These are phyloP conservation scores for Lippia alba DNA, from an alignment of 305 asterid species.

Conservation along the genomic window DNA sequence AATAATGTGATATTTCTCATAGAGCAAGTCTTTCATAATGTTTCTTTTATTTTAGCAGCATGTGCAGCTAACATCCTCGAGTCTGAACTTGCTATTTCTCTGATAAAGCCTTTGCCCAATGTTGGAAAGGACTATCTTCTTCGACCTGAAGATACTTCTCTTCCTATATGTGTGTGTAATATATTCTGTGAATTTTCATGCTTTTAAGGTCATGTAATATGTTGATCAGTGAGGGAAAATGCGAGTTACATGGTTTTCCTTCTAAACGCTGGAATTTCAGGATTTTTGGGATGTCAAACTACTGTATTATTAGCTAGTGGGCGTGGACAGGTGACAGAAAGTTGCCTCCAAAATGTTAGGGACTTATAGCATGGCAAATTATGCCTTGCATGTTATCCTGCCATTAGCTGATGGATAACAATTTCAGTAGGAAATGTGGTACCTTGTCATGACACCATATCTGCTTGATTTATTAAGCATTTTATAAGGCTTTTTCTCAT, in stretches of 20 bases:
- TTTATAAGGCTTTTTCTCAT: slow-evolving; percentile 16
- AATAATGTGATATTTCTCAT: slow-evolving; percentile 20
- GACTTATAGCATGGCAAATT: too few species aligned
- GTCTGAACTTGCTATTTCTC: neutral
- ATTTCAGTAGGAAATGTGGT: slow-evolving; percentile 19
- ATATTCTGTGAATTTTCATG: neutral
- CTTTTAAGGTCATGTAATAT: slow-evolving; percentile 15
- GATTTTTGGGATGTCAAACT: too few species aligned
- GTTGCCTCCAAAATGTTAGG: too few species aligned
- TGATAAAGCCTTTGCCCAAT: slow-evolving; percentile 15
- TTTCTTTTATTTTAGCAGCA: neutral
- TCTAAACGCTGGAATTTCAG: too few species aligned
- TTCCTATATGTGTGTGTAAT: neutral
- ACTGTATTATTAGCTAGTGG: too few species aligned
- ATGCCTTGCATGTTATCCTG: too few species aligned
- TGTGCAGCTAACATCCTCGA: slow-evolving; percentile 10
- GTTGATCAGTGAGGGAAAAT: slow-evolving; percentile 17
- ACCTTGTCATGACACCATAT: neutral
- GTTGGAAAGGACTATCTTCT: slow-evolving; percentile 20
- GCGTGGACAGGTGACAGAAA: too few species aligned
- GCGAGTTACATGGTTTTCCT: slow-evolving; percentile 1
- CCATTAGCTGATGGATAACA: slow-evolving; percentile 1
- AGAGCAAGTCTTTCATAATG: neutral
- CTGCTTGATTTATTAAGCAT: neutral
- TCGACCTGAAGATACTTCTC: slow-evolving; percentile 7